phyloP scores from a whole-genome alignment of 129 eudicot genomes.

The Logfia minima region DNA sequence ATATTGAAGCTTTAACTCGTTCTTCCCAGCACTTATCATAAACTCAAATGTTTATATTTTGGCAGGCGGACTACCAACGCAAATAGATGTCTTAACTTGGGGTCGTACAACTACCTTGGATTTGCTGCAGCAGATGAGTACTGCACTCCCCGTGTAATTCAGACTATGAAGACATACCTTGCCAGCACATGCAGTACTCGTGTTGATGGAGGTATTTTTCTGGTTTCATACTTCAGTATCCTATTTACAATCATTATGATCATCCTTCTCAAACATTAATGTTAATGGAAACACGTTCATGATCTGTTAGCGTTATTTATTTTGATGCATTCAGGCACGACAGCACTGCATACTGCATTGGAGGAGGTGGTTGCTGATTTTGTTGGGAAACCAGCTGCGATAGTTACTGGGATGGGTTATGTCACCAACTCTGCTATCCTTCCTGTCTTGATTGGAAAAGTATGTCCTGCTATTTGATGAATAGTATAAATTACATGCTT shows the following conservation, averaged over 20 bases:
- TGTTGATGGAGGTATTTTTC: slow-evolving; percentile 79
- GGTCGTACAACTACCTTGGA: slow-evolving; percentile 93
- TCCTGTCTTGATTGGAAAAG: slow-evolving; percentile 92
- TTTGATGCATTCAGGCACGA: slow-evolving; percentile 57
- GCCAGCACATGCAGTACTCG: slow-evolving; percentile 87
- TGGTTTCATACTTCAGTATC: slow-evolving; percentile 29
- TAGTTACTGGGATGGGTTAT: slow-evolving; percentile 97
- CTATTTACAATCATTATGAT: not conserved
- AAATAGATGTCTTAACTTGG: slow-evolving; percentile 75
- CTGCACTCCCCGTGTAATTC: slow-evolving; percentile 85
- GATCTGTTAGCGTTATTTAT: slow-evolving; percentile 21
- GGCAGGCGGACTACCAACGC: slow-evolving; percentile 66
- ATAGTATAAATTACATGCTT: not conserved
- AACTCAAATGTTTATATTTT: not conserved
- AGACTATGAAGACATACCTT: slow-evolving; percentile 64
- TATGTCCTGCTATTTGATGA: slow-evolving; percentile 26
- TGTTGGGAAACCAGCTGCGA: slow-evolving; percentile 86
- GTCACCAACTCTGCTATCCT: slow-evolving; percentile 92
- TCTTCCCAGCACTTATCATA: not conserved
- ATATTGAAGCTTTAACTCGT: not conserved
- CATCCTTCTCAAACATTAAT: not conserved
- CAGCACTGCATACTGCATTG: slow-evolving; percentile 68
- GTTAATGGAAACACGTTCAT: not conserved
- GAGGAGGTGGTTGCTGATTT: slow-evolving; percentile 85
- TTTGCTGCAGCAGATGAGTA: slow-evolving; percentile 96